Evolutionary conservation across 768 basidiomycete species (phyloP).

Genomic region (Kwoniella mangroviensis): DNA sequence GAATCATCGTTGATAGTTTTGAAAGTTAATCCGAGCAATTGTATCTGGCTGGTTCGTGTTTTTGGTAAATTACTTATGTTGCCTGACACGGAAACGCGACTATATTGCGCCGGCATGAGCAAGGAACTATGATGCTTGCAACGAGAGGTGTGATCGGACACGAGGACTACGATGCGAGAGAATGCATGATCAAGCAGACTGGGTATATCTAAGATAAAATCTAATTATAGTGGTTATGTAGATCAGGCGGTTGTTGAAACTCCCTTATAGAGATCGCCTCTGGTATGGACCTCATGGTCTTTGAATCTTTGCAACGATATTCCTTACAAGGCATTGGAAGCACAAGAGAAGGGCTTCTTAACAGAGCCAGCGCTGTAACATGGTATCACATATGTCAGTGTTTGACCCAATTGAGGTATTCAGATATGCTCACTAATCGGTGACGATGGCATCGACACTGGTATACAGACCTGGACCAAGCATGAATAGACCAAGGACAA

Average conservation of each 20-base stretch:
- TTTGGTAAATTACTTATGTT: too few relatives aligned
- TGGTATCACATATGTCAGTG: not conserved
- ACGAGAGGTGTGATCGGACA: too few relatives aligned
- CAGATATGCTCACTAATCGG: slow-evolving; percentile 40
- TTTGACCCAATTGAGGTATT: too few relatives aligned
- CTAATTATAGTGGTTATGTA: not conserved
- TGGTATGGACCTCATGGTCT: too few relatives aligned
- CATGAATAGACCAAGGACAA: slow-evolving; percentile 49
- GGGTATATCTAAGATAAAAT: not conserved
- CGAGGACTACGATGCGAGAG: too few relatives aligned
- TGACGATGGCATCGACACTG: slow-evolving; percentile 43
- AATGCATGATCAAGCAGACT: not conserved
- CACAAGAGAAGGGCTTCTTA: slow-evolving; percentile 41
- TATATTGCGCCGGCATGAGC: too few relatives aligned
- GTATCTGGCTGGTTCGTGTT: too few relatives aligned
- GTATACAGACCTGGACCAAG: slow-evolving; percentile 51
- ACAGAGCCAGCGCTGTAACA: slow-evolving; percentile 36
- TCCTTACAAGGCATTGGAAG: slow-evolving; percentile 37
- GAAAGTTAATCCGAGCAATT: too few relatives aligned
- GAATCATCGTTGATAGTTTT: too few relatives aligned
- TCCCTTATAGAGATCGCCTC: not conserved
- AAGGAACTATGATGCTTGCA: too few relatives aligned
- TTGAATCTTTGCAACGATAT: not conserved
- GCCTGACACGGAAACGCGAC: too few relatives aligned
- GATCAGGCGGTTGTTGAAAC: not conserved